These are phyloP conservation scores for Zygoascus meyerae DNA, from an alignment of 1,139 yeast genomes.

Conservation along the genomic window DNA sequence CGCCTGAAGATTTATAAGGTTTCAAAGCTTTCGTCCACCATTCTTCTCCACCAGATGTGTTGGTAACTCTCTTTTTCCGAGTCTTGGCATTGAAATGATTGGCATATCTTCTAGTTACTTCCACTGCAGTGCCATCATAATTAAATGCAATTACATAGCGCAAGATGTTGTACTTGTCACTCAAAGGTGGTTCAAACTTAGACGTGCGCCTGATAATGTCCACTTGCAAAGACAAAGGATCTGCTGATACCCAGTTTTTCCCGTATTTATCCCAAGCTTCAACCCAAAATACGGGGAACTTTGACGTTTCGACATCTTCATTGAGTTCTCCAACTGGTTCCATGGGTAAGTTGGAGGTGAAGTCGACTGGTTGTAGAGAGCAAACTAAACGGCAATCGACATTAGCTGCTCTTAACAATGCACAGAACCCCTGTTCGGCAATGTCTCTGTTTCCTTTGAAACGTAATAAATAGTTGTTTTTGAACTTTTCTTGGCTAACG, in stretches of 20 bases:
- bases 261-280: conserved; percentile 84
- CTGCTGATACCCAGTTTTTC: conserved; percentile 78
- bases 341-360: conserved; percentile 42
- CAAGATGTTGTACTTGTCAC: conserved; percentile 54
- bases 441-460: conserved; percentile 65
- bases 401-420: conserved; percentile 63
- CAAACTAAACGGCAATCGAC: conserved; percentile 69
- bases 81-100: conserved; percentile 67
- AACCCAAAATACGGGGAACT: conserved; percentile 79
- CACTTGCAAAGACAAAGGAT: conserved; percentile 61
- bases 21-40: conserved; percentile 57
- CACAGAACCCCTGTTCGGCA: conserved; percentile 84
- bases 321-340: conserved; percentile 11
- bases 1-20: conserved; percentile 28
- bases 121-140: conserved; percentile 57
- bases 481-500: conserved; percentile 21
- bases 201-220: conserved; percentile 64
- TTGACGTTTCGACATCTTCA: conserved; percentile 9
- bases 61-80: conserved; percentile 63
- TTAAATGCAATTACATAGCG: conserved; percentile 78
- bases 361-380: conserved; percentile 88
- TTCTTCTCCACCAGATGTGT: conserved; percentile 43
- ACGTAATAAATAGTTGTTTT: conserved; percentile 18
- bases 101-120: conserved; percentile 81
- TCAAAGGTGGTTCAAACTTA: conserved; percentile 68